phyloP scores from a whole-genome alignment of 768 basidiomycete genomes.

The Hericium coralloides region DNA sequence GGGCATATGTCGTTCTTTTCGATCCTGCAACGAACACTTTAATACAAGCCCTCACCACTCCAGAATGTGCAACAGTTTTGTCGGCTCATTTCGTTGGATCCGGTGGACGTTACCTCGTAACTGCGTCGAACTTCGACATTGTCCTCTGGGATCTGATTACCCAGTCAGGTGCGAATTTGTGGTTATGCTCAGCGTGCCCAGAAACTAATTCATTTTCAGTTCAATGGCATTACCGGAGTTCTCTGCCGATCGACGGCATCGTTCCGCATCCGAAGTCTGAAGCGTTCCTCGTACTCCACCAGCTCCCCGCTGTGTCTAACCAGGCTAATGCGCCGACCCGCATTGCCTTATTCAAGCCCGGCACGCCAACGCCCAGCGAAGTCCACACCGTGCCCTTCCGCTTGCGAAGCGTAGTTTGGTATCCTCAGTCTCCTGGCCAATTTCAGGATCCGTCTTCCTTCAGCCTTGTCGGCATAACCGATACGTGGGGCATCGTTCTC shows the following conservation, averaged over 20 bases:
- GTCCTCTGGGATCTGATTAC: constrained; percentile 67
- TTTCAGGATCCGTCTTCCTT: constrained; percentile 28
- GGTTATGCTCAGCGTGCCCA: background rate
- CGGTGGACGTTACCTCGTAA: constrained; percentile 62
- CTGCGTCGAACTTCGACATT: constrained; percentile 38
- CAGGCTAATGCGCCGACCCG: constrained; percentile 27
- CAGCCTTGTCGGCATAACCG: constrained; percentile 62
- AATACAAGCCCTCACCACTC: constrained; percentile 44
- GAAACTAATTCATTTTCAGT: constrained; percentile 30
- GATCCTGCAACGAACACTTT: constrained; percentile 56
- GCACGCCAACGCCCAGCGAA: constrained; percentile 36
- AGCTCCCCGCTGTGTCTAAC: constrained; percentile 13
- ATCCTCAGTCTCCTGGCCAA: constrained; percentile 24
- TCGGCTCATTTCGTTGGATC: constrained; percentile 59
- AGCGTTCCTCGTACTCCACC: constrained; percentile 50
- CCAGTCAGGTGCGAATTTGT: constrained; percentile 34
- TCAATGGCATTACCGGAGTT: constrained; percentile 43
- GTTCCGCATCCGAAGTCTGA: constrained; percentile 49
- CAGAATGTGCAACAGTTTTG: constrained; percentile 36
- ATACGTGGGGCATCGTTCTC: constrained; percentile 53
- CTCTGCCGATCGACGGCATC: constrained; percentile 32
- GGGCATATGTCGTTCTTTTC: constrained; percentile 62
- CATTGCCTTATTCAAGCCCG: constrained; percentile 39
- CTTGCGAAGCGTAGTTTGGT: constrained; percentile 41
- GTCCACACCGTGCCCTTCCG: constrained; percentile 49